phyloP scores from a whole-genome alignment of 768 basidiomycete genomes.

The Terana coerulea region DNA sequence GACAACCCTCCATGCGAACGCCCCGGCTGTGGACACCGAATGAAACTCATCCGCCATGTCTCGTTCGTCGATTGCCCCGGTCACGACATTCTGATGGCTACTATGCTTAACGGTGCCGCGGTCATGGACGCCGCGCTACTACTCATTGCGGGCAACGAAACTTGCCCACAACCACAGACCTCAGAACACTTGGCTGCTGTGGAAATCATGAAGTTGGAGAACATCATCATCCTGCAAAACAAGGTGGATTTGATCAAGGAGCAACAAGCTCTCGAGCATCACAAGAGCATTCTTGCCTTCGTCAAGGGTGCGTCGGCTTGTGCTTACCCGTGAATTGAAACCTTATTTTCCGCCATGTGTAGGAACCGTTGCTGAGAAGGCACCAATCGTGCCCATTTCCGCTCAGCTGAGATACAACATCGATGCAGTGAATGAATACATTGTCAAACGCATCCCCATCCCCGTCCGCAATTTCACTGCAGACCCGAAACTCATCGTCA shows the following conservation, averaged over 20 bases:
- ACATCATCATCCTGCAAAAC: slow-evolving; percentile 97
- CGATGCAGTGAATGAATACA: slow-evolving; percentile 98
- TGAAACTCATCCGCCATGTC: slow-evolving; percentile 94
- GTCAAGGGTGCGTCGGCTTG: slow-evolving; percentile 68
- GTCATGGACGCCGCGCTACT: slow-evolving; percentile 99
- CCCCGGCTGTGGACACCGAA: slow-evolving; percentile 83
- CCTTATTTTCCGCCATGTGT: not conserved
- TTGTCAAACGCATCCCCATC: slow-evolving; percentile 94
- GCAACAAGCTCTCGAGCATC: slow-evolving; percentile 89
- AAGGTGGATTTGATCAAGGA: slow-evolving; percentile 99
- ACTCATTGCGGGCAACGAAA: slow-evolving; percentile 96
- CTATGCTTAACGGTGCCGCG: slow-evolving; percentile 99
- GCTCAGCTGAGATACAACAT: slow-evolving; percentile 99
- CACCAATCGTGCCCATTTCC: slow-evolving; percentile 98
- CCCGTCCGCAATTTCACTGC: slow-evolving; percentile 91
- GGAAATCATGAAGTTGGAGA: slow-evolving; percentile 98
- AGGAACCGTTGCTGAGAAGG: slow-evolving; percentile 97
- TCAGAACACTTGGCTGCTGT: slow-evolving; percentile 98
- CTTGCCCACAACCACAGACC: slow-evolving; percentile 98
- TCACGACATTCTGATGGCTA: slow-evolving; percentile 99
- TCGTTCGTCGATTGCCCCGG: slow-evolving; percentile 98
- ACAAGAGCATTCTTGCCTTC: slow-evolving; percentile 93
- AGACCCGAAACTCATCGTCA: slow-evolving; percentile 92
- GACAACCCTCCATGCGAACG: slow-evolving; percentile 91
- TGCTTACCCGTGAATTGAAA: not conserved